These are phyloP conservation scores for Bonia amplexicaulis DNA, from an alignment of 176 grass and related monocot genomes.

Conservation along the genomic window DNA sequence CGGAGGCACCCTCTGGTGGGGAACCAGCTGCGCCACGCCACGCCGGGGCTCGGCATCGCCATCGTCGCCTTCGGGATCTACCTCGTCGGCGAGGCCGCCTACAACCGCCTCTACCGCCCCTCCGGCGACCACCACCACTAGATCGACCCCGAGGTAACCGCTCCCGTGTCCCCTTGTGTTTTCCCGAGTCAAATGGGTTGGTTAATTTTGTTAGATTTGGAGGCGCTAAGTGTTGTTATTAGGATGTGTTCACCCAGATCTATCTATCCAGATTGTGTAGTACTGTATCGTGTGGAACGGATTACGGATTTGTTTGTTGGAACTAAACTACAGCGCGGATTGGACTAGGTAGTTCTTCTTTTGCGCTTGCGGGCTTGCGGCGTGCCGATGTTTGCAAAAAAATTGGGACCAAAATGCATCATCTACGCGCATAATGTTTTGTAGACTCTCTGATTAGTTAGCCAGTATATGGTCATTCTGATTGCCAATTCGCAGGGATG, in stretches of 20 bases:
- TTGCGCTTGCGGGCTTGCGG: background rate
- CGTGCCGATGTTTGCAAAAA: background rate
- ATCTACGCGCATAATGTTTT: background rate
- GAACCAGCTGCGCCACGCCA: slow-evolving; percentile 79
- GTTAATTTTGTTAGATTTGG: background rate
- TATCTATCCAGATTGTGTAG: background rate
- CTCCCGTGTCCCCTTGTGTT: background rate
- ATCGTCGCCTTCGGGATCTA: slow-evolving; percentile 97
- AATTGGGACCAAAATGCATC: background rate
- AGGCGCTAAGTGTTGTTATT: background rate
- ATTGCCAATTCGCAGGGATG: background rate
- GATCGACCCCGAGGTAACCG: slow-evolving; percentile 3
- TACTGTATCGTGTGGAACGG: background rate
- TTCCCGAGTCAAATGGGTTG: background rate
- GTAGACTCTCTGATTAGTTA: background rate
- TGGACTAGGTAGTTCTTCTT: background rate
- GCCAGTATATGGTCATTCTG: background rate
- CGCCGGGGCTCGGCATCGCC: slow-evolving; percentile 83
- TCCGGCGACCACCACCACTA: slow-evolving; percentile 46
- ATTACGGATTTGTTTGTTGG: background rate
- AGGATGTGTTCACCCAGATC: slow-evolving; percentile 26
- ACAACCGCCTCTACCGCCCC: slow-evolving; percentile 59
- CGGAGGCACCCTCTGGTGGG: slow-evolving; percentile 70
- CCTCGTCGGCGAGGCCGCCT: slow-evolving; percentile 80
- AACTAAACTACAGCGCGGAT: background rate